Percentiles rank a stretch among this genome's conserved stretches.
Conservation (phyloP, 1,139 yeast species). For the Sugiyamaella japonica region DNA sequence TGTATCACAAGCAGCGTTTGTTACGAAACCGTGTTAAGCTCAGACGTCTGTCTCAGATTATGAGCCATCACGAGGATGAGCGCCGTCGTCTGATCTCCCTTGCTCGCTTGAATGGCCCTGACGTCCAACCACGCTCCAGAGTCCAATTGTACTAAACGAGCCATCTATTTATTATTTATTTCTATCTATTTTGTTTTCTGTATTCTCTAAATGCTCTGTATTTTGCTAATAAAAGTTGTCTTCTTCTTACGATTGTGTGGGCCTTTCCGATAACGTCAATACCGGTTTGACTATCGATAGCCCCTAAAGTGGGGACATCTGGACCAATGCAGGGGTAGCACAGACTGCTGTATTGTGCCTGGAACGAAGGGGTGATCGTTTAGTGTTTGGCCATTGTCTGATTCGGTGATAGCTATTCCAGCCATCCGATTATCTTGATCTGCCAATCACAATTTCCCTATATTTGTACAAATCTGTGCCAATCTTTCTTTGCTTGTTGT, state of each 20-base stretch:
- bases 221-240: too few species aligned
- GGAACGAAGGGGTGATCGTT: constrained; percentile 7
- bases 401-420: not conserved
- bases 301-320: too few species aligned
- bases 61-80: constrained; percentile 26
- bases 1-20: constrained; percentile 29
- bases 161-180: constrained; percentile 3
- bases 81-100: constrained; percentile 21
- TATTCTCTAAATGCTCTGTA: not conserved
- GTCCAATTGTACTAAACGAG: constrained; percentile 17
- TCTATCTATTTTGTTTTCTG: not conserved
- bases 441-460: not conserved
- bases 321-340: too few species aligned
- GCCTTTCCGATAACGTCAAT: too few species aligned
- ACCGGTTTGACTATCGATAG: too few species aligned
- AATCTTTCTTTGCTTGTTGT: too few species aligned
- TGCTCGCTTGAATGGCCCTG: constrained; percentile 16
- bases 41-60: constrained; percentile 23
- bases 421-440: constrained; percentile 1
- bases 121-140: constrained; percentile 16
- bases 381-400: not conserved
- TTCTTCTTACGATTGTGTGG: not conserved
- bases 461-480: not conserved
- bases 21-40: constrained; percentile 31
- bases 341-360: not conserved